Evolutionary conservation across 495 filamentous ascomycete genomes (phyloP), one percentile per base, ranked within the genome.

Genomic region (Recurvomyces mirabilis): DNA sequence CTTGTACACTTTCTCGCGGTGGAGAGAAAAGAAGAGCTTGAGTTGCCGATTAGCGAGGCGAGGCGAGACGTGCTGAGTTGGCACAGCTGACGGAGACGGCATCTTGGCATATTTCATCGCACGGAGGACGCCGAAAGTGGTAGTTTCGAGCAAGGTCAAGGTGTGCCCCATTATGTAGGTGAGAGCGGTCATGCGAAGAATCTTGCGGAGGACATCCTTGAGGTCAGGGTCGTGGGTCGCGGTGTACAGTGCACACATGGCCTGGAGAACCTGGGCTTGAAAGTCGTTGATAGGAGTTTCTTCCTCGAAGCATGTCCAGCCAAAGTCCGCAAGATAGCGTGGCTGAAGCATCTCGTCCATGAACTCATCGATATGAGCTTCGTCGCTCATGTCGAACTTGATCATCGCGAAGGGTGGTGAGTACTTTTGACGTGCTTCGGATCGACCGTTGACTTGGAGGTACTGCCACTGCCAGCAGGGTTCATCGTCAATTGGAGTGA

Each of bases 161-260:
- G 59, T 58, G 49, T 60, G 62, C 34, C 54, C 58, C 59, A 65
- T 62, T 35, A 63, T 62, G 49, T 57, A 65, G 26, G 62, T 65
- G 31, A 55, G 41, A 20, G 62, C 40, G 20, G 61, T 52, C 38
- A 65, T 59, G 24, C 61, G 60, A 41, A 60, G 42, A 20, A 64
- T 49, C 28, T 57, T 47, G n/a, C 42, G 40, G 25, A 63, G 52
- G 35, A 65, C 51, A 17, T 53, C 51, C n/a, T 37, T 22, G 7
- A 51, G 48, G 47, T 55, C 18, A 33, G 17, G 12, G 9, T 58
- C 55, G 21, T 49, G 51, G 2, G 51, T 52, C 17, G 46, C 43
- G 15, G 44, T 29, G 21, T 41, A 50, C 18, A 65, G 45, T 7
- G 46, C 43, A 22, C 49, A 54, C 54, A 65, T 58, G 12, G 60